Base-by-base conservation (phyloP, 495 filamentous ascomycete species). In the Eremomyces bilateralis region DNA sequence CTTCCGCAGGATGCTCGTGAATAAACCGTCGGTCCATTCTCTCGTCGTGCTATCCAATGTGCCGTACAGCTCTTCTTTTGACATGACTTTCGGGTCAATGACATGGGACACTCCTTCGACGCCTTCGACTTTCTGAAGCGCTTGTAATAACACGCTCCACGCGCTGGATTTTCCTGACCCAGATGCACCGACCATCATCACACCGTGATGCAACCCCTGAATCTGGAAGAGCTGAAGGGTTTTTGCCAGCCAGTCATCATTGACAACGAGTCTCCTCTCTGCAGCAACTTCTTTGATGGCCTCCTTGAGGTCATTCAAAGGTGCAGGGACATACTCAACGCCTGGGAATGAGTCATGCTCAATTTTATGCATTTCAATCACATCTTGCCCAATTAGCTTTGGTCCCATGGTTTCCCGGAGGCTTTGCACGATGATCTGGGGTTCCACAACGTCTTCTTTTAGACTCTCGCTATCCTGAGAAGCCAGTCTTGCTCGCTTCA, bases 51-150 rank as follows among this genome's bases (percentile, higher is more conserved):
- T 84, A 53, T 99, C 88, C 20, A 99, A 63, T 43, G 69, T 93
- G 49, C 88, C 88, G 48, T 95, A 99, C 3, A 99, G 64, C 3
- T 74, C 74, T 54, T 99, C 88, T 56, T 99, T 99, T 21, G 84
- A 91, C 90, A 99, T 99, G 50, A 99, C 90, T 58, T 99, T 99
- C 16, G 85, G 85, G 53, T 99, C 88, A 42, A 99, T 99, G 43
- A 95, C 79, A 47, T 99, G 90, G 45, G 71, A 90, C 21, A 95
- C 80, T 22, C 90, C 84, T 57, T 99, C 88, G 19, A 88, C 65
- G 15, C 73, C 73, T 52, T 99, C 85, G 19, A 88, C 73, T 33
- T 76, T 69, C 49, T 94, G 85, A 42, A 99, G 60, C 6, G 88
- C 90, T 48, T 85, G 76, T 8, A 99, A 65, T n/a, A 99, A 65